Evolutionary conservation across 495 filamentous ascomycete species (phyloP).

Genomic region (Jackrogersella multiformis): DNA sequence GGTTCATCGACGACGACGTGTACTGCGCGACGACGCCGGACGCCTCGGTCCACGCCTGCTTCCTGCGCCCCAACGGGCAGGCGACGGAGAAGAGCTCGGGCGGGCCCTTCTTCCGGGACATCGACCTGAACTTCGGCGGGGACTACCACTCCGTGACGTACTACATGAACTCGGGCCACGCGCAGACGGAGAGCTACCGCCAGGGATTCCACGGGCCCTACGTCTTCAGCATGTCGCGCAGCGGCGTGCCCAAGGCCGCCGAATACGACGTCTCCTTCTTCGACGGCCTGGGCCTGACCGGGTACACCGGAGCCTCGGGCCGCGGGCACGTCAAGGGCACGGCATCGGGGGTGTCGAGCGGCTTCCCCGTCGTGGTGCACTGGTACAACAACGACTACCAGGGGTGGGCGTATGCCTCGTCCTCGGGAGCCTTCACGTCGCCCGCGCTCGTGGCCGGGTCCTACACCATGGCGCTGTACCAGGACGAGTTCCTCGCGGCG

Average conservation of each 20-base stretch:
- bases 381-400: conserved; percentile 46
- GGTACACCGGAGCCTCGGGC: conserved; percentile 43
- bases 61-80: conserved; percentile 54
- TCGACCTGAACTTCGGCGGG: conserved; percentile 60
- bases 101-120: conserved; percentile 54
- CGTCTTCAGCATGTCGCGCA: conserved; percentile 44
- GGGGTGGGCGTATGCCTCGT: conserved; percentile 40
- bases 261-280: conserved; percentile 49
- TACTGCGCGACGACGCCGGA: conserved; percentile 58
- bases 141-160: conserved; percentile 63
- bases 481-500: conserved; percentile 47
- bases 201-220: conserved; percentile 50
- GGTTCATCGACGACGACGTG: conserved; percentile 66
- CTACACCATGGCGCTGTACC: conserved; percentile 47
- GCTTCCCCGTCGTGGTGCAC: conserved; percentile 45
- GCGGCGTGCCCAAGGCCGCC: conserved; percentile 42
- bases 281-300: conserved; percentile 43
- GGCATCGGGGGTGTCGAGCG: conserved; percentile 40
- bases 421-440: conserved; percentile 39
- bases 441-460: conserved; percentile 44
- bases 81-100: conserved; percentile 56
- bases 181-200: conserved; percentile 47
- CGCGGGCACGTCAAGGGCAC: conserved; percentile 46
- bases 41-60: conserved; percentile 52
- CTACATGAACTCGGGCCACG: conserved; percentile 65